These are phyloP conservation scores for Podospora didyma DNA, from an alignment of 495 filamentous ascomycete genomes.

Conservation along the genomic window DNA sequence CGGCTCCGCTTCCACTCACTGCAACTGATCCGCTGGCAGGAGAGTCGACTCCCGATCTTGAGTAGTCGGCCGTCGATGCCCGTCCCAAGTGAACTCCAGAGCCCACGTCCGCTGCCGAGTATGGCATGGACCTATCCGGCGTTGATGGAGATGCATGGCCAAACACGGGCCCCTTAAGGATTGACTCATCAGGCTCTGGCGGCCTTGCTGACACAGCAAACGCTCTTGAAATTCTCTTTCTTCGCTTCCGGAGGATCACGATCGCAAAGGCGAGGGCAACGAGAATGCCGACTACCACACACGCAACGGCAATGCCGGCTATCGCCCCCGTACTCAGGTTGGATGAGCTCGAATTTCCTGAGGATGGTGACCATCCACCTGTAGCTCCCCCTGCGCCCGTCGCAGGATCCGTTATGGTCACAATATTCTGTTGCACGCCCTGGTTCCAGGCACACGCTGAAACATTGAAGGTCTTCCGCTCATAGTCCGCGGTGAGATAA, in stretches of 20 bases:
- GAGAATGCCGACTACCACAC: constrained; percentile 17
- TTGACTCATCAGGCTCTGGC: constrained; percentile 14
- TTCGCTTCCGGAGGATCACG: constrained; percentile 23
- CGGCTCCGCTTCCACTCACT: constrained; percentile 1
- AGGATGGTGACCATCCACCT: neutral
- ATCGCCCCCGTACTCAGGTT: constrained; percentile 28
- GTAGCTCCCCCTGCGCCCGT: neutral
- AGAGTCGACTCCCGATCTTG: neutral
- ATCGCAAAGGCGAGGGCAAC: constrained; percentile 15
- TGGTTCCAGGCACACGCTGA: constrained; percentile 36
- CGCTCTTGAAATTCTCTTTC: constrained; percentile 17
- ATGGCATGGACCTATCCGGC: constrained; percentile 6
- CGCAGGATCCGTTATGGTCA: constrained; percentile 20
- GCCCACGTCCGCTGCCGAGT: constrained; percentile 8
- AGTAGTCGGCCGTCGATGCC: constrained; percentile 3
- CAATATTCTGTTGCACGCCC: constrained; percentile 28
- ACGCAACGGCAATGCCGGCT: constrained; percentile 33
- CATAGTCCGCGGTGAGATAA: constrained; percentile 46
- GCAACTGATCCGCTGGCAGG: neutral
- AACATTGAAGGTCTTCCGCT: constrained; percentile 43
- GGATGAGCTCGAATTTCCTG: constrained; percentile 5
- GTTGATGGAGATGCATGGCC: constrained; percentile 15
- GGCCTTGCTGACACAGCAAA: constrained; percentile 11
- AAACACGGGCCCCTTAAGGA: constrained; percentile 22
- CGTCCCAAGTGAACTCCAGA: constrained; percentile 1